Conservation (phyloP, 78 protist species). For the Chrysochromulina parva region DNA sequence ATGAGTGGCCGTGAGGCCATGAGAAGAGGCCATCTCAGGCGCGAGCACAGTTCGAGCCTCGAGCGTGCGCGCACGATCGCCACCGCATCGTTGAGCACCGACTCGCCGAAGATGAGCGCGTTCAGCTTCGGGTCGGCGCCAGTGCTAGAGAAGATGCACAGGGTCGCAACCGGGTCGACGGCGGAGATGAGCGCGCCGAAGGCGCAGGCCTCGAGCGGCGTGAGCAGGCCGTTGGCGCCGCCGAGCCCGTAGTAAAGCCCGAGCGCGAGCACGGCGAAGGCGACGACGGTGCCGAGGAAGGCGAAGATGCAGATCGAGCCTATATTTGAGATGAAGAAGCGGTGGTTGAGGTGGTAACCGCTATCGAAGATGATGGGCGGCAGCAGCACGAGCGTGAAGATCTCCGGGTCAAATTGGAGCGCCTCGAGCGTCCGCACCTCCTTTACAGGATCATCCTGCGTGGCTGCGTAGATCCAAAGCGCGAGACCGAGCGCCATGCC, state of each 20-base stretch:
- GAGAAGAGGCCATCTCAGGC: no score
- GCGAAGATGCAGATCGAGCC: conserved; percentile 78
- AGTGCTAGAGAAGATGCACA: conserved; percentile 80
- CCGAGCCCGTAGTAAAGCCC: background rate
- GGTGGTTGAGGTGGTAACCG: conserved; percentile 65
- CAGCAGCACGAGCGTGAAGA: conserved; percentile 79
- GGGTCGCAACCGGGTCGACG: conserved; percentile 93
- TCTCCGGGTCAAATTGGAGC: no score
- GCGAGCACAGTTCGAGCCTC: no score
- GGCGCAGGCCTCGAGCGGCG: conserved; percentile 13
- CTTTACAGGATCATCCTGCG: no score
- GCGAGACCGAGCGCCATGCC: no score
- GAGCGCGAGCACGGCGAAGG: conserved; percentile 21
- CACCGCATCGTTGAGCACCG: conserved; percentile 89
- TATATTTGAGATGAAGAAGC: conserved; percentile 69
- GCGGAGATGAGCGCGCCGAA: conserved; percentile 87
- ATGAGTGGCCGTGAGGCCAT: no score
- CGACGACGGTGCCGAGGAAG: conserved; percentile 83
- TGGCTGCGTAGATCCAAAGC: no score
- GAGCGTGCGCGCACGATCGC: conserved; percentile 57
- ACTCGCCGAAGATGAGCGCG: conserved; percentile 87
- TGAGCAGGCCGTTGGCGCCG: background rate
- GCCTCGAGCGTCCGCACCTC: no score
- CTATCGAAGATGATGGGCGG: conserved; percentile 91
- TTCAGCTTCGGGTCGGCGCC: conserved; percentile 72